A percentile compares a stretch with the other conserved stretches of the same genome.
Evolutionary conservation across 192 early-diverging fungal species (phyloP).

Genomic region (Linnemannia hyalina): DNA sequence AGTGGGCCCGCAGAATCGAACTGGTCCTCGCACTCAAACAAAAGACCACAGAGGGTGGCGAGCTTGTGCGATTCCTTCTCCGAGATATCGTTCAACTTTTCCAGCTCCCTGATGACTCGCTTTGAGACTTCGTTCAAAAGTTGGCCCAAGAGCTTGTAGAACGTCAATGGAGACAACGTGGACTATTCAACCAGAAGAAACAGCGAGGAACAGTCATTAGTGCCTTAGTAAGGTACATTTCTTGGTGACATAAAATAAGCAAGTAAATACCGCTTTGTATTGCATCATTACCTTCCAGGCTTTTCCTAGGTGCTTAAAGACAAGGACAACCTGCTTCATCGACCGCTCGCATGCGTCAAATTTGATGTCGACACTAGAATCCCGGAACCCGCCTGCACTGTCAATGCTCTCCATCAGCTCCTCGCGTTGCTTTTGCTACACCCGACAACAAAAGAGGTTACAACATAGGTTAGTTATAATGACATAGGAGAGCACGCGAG

Average conservation of each 20-base stretch:
- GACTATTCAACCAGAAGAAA: slow-evolving; percentile 9
- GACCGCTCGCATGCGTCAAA: slow-evolving; percentile 62
- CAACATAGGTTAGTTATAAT: background rate
- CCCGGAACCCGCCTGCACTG: slow-evolving; percentile 50
- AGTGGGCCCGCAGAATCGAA: slow-evolving; percentile 49
- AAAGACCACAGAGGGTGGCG: slow-evolving; percentile 42
- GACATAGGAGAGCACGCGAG: slow-evolving; percentile 10
- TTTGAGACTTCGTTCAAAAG: slow-evolving; percentile 41
- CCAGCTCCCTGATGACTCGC: slow-evolving; percentile 51
- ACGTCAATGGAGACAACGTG: slow-evolving; percentile 36
- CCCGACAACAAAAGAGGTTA: background rate
- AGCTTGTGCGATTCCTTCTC: slow-evolving; percentile 59
- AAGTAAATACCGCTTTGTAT: background rate
- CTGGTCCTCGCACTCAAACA: slow-evolving; percentile 57
- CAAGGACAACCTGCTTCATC: slow-evolving; percentile 65
- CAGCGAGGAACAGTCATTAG: background rate
- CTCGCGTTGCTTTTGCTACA: slow-evolving; percentile 68
- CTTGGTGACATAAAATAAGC: background rate
- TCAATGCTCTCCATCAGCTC: slow-evolving; percentile 60
- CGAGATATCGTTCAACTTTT: slow-evolving; percentile 56
- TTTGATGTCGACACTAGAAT: slow-evolving; percentile 55
- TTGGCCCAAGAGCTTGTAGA: slow-evolving; percentile 42
- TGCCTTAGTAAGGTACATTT: background rate
- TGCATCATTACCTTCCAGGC: slow-evolving; percentile 65
- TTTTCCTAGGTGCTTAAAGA: slow-evolving; percentile 61